Evolutionary conservation across 2,329 filamentous ascomycete species (phyloP).

Genomic region (Intubia oerlemansii): DNA sequence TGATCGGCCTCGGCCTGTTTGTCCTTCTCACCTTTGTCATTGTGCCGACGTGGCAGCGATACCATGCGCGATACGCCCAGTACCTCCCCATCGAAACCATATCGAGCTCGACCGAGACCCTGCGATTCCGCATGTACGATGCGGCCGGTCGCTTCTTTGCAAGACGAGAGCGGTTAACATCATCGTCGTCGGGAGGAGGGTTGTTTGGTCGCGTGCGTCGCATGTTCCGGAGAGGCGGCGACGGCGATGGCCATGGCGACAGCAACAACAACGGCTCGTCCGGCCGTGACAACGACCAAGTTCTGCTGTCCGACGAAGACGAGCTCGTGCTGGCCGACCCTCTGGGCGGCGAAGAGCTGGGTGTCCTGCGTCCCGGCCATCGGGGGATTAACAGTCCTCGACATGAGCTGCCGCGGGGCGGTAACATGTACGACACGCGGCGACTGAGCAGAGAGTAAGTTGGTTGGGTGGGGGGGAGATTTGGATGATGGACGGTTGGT

Average conservation of each 20-base stretch:
- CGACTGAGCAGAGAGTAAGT: slow-evolving; percentile 65
- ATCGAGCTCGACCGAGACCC: slow-evolving; percentile 30
- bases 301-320: slow-evolving; percentile 18
- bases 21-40: slow-evolving; percentile 41
- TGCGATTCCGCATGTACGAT: slow-evolving; percentile 28
- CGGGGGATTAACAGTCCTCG: no score
- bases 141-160: slow-evolving; percentile 18
- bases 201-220: slow-evolving; percentile 3
- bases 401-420: no score
- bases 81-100: slow-evolving; percentile 50
- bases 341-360: slow-evolving; percentile 48
- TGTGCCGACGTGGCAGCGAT: slow-evolving; percentile 46
- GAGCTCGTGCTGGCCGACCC: no score
- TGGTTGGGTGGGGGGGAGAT: no score
- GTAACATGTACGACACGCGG: slow-evolving; percentile 24
- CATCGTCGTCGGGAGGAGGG: no score
- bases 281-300: no score
- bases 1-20: slow-evolving; percentile 50
- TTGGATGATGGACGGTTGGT: no score
- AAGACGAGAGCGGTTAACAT: no score
- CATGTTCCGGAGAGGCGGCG: slow-evolving; percentile 1
- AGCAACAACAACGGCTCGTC: slow-evolving; percentile 19
- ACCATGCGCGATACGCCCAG: slow-evolving; percentile 49
- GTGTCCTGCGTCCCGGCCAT: no score
- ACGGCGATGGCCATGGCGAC: no score